Evolutionary conservation across 257 asterid species (phyloP).

Genomic region (Gentiana macrophylla): DNA sequence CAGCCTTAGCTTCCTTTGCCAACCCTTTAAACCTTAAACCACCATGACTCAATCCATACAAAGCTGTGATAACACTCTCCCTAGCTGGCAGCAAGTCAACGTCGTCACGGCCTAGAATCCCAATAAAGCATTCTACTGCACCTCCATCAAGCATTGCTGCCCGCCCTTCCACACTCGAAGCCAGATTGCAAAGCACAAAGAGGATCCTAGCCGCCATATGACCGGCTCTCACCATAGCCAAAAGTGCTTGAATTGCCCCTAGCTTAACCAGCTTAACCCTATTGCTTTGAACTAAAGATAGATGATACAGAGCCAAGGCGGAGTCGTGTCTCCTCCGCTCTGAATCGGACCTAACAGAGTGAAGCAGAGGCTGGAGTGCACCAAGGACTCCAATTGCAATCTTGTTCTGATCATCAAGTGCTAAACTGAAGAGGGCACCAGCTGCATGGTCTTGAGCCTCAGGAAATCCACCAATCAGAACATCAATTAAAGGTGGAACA

Average conservation of each 20-base stretch:
- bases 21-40: slow-evolving; percentile 85
- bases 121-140: slow-evolving; percentile 48
- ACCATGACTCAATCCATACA: slow-evolving; percentile 78
- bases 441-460: slow-evolving; percentile 96
- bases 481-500: slow-evolving; percentile 70
- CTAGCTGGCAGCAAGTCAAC: slow-evolving; percentile 34
- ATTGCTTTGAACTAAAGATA: slow-evolving; percentile 69
- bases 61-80: slow-evolving; percentile 56
- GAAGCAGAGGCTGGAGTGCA: slow-evolving; percentile 71
- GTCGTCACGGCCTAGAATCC: slow-evolving; percentile 34
- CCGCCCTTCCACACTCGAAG: slow-evolving; percentile 67
- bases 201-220: slow-evolving; percentile 55
- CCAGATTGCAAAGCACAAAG: slow-evolving; percentile 54
- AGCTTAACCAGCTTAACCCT: slow-evolving; percentile 68
- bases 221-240: slow-evolving; percentile 63
- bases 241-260: slow-evolving; percentile 50
- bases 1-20: slow-evolving; percentile 88
- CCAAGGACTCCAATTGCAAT: slow-evolving; percentile 94
- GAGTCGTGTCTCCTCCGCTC: slow-evolving; percentile 82
- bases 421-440: slow-evolving; percentile 80
- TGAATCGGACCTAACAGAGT: slow-evolving; percentile 64
- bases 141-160: slow-evolving; percentile 68
- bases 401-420: slow-evolving; percentile 77
- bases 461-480: slow-evolving; percentile 41
- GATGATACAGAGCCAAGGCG: slow-evolving; percentile 75